These are phyloP conservation scores for Cladosporium sp. DNA, from an alignment of 2,329 filamentous ascomycete genomes.

Conservation along the genomic window DNA sequence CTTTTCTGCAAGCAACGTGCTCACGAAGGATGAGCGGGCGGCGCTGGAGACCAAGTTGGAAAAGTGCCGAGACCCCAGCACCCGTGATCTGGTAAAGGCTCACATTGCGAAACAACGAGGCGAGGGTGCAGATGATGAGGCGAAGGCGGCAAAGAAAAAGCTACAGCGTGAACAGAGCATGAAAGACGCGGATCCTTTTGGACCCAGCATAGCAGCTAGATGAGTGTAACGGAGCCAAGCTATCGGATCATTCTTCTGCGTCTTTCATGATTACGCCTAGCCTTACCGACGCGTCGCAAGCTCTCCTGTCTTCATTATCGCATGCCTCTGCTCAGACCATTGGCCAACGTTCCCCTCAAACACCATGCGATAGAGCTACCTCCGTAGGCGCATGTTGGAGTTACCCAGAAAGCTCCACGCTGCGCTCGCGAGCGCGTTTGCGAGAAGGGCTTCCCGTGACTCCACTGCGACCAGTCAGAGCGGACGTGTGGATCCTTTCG, in stretches of 20 bases:
- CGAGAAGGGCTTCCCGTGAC: background rate
- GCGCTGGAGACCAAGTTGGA: conserved; percentile 63
- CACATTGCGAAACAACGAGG: conserved; percentile 54
- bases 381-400: no score
- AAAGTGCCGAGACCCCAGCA: conserved; percentile 69
- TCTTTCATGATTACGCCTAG: no score
- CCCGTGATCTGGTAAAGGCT: conserved; percentile 66
- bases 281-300: no score
- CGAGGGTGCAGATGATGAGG: conserved; percentile 32
- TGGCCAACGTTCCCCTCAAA: no score
- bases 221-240: background rate
- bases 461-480: no score
- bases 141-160: conserved; percentile 42
- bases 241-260: background rate
- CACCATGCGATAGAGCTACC: no score
- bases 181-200: conserved; percentile 42
- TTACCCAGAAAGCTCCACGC: background rate
- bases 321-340: no score
- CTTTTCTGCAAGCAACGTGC: conserved; percentile 22
- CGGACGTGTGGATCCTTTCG: no score
- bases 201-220: conserved; percentile 24
- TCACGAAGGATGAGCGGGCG: conserved; percentile 30
- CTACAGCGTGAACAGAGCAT: conserved; percentile 38
- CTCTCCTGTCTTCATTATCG: no score
- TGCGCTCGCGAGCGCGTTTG: background rate